These are phyloP conservation scores for Hanseniaspora valbyensis DNA, from an alignment of 805 yeast species.

Conservation along the genomic window DNA sequence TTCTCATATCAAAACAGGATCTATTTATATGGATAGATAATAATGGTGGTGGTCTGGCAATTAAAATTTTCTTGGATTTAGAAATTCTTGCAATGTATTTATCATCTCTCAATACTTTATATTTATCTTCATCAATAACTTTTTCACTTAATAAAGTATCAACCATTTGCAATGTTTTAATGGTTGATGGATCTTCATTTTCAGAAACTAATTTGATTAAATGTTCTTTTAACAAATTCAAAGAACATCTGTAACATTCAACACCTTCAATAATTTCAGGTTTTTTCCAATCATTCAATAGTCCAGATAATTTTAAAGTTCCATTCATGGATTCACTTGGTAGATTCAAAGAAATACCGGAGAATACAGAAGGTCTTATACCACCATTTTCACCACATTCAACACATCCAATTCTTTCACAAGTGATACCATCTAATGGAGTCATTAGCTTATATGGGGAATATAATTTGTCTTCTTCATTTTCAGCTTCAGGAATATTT, in stretches of 20 bases:
- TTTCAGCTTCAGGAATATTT: slow-evolving; percentile 32
- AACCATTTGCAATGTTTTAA: slow-evolving; percentile 32
- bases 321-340: slow-evolving; percentile 40
- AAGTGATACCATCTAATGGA: slow-evolving; percentile 84
- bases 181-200: slow-evolving; percentile 20
- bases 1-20: slow-evolving; percentile 80
- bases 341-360: slow-evolving; percentile 61
- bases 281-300: slow-evolving; percentile 55
- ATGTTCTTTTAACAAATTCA: slow-evolving; percentile 47
- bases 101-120: slow-evolving; percentile 60
- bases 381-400: slow-evolving; percentile 93
- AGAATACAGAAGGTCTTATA: slow-evolving; percentile 64
- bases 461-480: slow-evolving; percentile 35
- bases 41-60: slow-evolving; percentile 73
- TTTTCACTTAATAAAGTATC: slow-evolving; percentile 48
- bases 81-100: slow-evolving; percentile 63
- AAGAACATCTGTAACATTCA: slow-evolving; percentile 86
- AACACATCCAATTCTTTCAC: slow-evolving; percentile 83
- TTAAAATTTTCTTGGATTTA: slow-evolving; percentile 72
- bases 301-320: slow-evolving; percentile 38
- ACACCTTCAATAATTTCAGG: slow-evolving; percentile 88
- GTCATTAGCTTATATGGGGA: slow-evolving; percentile 53
- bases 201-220: slow-evolving; percentile 32
- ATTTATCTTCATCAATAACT: slow-evolving; percentile 69
- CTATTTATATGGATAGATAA: slow-evolving; percentile 82